A percentile compares a stretch with the other conserved stretches of the same genome.
These are phyloP conservation scores for Iberis amara DNA, from an alignment of 441 rosid species.

Conservation along the genomic window DNA sequence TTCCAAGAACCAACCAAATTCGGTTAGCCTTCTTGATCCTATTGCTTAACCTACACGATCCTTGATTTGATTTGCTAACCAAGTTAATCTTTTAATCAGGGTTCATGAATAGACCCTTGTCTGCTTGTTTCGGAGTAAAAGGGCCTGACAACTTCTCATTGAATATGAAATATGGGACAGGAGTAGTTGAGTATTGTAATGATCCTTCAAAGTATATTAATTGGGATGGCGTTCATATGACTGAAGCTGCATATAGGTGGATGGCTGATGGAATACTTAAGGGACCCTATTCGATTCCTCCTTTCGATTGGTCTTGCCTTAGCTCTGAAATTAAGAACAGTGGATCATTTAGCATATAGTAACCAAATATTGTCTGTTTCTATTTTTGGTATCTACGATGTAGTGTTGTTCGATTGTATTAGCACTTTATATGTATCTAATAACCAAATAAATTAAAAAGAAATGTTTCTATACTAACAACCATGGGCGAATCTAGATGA, in stretches of 20 bases:
- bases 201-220: constrained; percentile 37
- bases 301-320: constrained; percentile 27
- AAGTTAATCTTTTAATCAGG: constrained; percentile 21
- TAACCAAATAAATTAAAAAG: no score
- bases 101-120: constrained; percentile 21
- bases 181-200: constrained; percentile 26
- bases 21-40: constrained; percentile 29
- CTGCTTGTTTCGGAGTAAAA: constrained; percentile 45
- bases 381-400: no score
- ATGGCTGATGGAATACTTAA: constrained; percentile 25
- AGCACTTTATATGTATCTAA: no score
- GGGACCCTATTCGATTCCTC: constrained; percentile 25
- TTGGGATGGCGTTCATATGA: constrained; percentile 53
- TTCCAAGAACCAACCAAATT: constrained; percentile 34
- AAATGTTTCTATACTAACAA: no score
- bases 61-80: neutral
- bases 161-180: constrained; percentile 28
- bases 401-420: no score
- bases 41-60: neutral
- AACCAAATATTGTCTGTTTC: no score
- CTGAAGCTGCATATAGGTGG: constrained; percentile 24
- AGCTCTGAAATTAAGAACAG: neutral
- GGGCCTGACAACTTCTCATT: constrained; percentile 30
- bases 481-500: no score
- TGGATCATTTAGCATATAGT: neutral